Conservation (phyloP, 1,284 basidiomycete species). For the Sanghuangporus baumii region DNA sequence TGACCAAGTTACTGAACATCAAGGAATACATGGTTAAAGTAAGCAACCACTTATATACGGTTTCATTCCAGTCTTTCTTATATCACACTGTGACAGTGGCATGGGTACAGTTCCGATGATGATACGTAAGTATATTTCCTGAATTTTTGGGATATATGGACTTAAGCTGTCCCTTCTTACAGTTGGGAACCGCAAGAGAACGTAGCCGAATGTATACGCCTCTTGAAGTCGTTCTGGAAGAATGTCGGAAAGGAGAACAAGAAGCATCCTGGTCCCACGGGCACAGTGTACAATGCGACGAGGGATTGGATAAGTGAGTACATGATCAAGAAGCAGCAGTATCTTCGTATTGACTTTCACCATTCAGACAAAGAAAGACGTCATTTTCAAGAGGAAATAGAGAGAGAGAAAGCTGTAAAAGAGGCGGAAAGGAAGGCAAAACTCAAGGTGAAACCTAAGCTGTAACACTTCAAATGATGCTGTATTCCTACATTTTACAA, state of each 20-base stretch:
- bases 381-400: slow-evolving; percentile 38
- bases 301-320: slow-evolving; percentile 46
- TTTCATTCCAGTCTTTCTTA: not conserved
- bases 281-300: slow-evolving; percentile 35
- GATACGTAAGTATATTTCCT: slow-evolving; percentile 35
- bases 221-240: slow-evolving; percentile 58
- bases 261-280: slow-evolving; percentile 38
- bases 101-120: slow-evolving; percentile 40
- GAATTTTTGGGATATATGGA: not conserved
- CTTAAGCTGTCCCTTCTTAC: slow-evolving; percentile 3
- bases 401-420: slow-evolving; percentile 21
- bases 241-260: slow-evolving; percentile 51
- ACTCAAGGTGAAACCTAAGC: not conserved
- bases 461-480: not conserved
- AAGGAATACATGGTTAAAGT: slow-evolving; percentile 64
- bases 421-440: slow-evolving; percentile 17
- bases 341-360: not conserved
- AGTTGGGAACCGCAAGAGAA: slow-evolving; percentile 67
- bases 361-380: slow-evolving; percentile 33
- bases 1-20: slow-evolving; percentile 7
- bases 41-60: not conserved
- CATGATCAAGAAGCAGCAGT: slow-evolving; percentile 15
- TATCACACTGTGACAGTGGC: slow-evolving; percentile 37
- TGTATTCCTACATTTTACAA: not conserved
- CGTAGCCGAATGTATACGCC: slow-evolving; percentile 44